Conservation (phyloP, 108 stramenopile species). For the Bacterosira constricta region DNA sequence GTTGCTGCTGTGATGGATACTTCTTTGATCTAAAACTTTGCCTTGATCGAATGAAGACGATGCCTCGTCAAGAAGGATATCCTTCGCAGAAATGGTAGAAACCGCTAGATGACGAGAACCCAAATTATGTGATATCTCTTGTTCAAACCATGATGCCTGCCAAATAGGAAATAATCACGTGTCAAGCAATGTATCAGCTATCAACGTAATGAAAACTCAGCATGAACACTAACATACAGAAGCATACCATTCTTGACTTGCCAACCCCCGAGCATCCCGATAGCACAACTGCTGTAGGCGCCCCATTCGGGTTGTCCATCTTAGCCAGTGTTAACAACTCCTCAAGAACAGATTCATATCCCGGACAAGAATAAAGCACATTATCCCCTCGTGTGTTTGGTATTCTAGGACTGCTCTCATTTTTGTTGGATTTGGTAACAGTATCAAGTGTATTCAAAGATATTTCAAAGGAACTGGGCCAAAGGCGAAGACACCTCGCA, state of each 20-base stretch:
- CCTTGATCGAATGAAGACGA: constrained; percentile 24
- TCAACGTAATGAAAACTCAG: background rate
- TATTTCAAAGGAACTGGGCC: background rate
- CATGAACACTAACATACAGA: background rate
- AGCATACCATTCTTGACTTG: constrained; percentile 68
- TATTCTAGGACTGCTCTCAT: background rate
- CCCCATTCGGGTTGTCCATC: constrained; percentile 24
- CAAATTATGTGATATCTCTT: constrained; percentile 40
- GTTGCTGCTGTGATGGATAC: background rate
- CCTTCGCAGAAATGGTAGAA: constrained; percentile 40
- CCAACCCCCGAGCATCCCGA: constrained; percentile 84
- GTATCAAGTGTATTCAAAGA: no score
- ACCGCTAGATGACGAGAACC: constrained; percentile 2
- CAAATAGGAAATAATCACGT: constrained; percentile 38
- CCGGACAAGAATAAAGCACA: constrained; percentile 49
- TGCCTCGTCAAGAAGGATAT: constrained; percentile 36
- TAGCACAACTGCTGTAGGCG: constrained; percentile 64
- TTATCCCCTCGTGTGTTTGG: background rate
- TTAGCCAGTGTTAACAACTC: constrained; percentile 46
- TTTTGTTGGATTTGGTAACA: background rate
- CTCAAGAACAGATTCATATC: constrained; percentile 59
- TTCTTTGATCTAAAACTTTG: background rate
- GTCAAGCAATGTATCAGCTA: background rate
- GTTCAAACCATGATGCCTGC: constrained; percentile 49
- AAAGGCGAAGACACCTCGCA: background rate